Evolutionary conservation across 257 asterid species (phyloP).

Genomic region (Hygrophila difformis): DNA sequence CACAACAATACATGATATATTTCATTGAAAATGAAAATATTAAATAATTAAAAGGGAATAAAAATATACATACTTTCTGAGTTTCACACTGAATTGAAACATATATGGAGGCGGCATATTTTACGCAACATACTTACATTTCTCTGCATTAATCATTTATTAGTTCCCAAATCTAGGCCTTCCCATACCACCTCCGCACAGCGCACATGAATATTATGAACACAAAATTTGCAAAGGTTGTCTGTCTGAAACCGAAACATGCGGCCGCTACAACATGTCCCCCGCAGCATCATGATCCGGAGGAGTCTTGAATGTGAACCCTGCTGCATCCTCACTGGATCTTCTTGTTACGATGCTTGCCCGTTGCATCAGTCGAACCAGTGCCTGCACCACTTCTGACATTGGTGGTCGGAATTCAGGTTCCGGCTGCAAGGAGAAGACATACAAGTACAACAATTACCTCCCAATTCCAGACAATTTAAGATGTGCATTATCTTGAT

Average conservation of each 20-base stretch:
- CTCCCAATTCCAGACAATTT: too few species aligned
- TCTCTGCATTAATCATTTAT: conserved; percentile 13
- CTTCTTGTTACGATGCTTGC: conserved; percentile 65
- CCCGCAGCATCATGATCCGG: conserved; percentile 54
- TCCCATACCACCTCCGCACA: conserved; percentile 23
- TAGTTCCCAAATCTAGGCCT: conserved; percentile 4
- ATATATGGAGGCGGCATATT: conserved; percentile 5
- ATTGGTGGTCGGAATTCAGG: conserved; percentile 97
- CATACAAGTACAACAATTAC: neutral
- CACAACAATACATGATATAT: too few species aligned
- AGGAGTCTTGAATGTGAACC: conserved; percentile 60
- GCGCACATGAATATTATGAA: neutral
- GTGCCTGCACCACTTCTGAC: conserved; percentile 97
- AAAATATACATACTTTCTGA: conserved; percentile 7
- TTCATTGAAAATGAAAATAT: too few species aligned
- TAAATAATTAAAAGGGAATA: too few species aligned
- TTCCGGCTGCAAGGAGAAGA: conserved; percentile 63
- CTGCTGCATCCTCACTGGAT: conserved; percentile 69
- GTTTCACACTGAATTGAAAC: neutral
- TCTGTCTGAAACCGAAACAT: neutral
- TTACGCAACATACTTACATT: conserved; percentile 30
- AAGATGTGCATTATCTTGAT: too few species aligned
- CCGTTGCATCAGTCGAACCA: conserved; percentile 86
- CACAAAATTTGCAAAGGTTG: conserved; percentile 46
- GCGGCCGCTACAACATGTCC: conserved; percentile 39